phyloP scores from a whole-genome alignment of 805 yeast species.

The Starmerella stellata region DNA sequence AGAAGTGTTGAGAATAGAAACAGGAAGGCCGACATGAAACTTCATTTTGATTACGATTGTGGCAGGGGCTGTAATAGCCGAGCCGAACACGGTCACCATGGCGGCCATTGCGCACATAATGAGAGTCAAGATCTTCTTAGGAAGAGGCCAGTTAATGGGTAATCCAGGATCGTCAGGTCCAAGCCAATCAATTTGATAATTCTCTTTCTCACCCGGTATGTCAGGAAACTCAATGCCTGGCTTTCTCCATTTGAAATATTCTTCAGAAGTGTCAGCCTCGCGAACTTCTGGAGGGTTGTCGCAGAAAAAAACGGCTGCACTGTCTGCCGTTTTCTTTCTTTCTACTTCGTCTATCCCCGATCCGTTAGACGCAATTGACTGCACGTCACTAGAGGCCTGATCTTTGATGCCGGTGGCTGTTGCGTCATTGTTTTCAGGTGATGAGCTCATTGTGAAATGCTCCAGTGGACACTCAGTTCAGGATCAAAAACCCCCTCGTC shows the following conservation, averaged over 20 bases:
- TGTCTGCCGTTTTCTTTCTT: not conserved
- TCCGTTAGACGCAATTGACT: no score
- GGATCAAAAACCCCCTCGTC: no score
- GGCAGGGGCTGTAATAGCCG: slow-evolving; percentile 42
- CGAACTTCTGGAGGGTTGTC: not conserved
- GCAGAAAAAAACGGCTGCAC: not conserved
- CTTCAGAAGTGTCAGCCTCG: not conserved
- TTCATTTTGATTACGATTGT: slow-evolving; percentile 28
- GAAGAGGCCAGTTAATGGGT: slow-evolving; percentile 37
- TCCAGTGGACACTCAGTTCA: no score
- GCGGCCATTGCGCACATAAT: slow-evolving; percentile 45
- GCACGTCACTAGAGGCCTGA: no score
- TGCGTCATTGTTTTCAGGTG: no score
- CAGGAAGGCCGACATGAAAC: slow-evolving; percentile 46
- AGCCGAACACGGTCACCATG: slow-evolving; percentile 36
- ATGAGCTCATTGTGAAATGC: no score
- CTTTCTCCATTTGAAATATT: not conserved
- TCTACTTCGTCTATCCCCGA: not conserved
- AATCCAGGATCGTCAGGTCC: slow-evolving; percentile 31
- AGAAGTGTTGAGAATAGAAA: slow-evolving; percentile 55
- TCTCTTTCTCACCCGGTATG: slow-evolving; percentile 5
- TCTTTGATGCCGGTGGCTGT: no score
- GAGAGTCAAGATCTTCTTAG: slow-evolving; percentile 1
- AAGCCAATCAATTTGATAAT: slow-evolving; percentile 13
- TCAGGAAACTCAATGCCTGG: not conserved